These are phyloP conservation scores for Jackrogersella multiformis DNA, from an alignment of 495 filamentous ascomycete species.

Conservation along the genomic window DNA sequence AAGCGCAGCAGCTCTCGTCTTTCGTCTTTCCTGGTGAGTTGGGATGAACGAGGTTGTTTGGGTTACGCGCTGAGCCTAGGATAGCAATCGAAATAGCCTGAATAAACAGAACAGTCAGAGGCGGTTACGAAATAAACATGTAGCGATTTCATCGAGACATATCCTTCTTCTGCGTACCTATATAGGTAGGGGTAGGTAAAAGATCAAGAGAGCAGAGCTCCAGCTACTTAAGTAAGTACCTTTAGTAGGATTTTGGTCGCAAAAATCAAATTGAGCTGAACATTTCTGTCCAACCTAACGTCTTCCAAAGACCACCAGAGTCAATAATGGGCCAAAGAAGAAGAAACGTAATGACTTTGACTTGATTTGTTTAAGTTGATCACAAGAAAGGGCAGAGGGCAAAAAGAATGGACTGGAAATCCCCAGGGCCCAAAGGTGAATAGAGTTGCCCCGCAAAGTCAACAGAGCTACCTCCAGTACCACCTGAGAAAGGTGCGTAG, in stretches of 20 bases:
- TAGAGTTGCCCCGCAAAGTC: slow-evolving; percentile 36
- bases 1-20: background rate
- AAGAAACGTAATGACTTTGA: background rate
- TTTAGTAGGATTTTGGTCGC: background rate
- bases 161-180: background rate
- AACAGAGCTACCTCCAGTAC: slow-evolving; percentile 25
- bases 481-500: slow-evolving; percentile 8
- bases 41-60: slow-evolving; percentile 6
- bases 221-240: slow-evolving; percentile 2
- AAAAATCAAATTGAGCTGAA: slow-evolving; percentile 17
- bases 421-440: slow-evolving; percentile 9
- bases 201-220: background rate
- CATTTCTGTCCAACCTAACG: slow-evolving; percentile 12
- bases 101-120: slow-evolving; percentile 11
- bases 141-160: background rate
- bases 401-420: background rate
- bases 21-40: background rate
- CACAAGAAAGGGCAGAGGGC: background rate
- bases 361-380: background rate
- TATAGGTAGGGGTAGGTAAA: background rate
- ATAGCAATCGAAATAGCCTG: slow-evolving; percentile 21
- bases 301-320: slow-evolving; percentile 7
- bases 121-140: slow-evolving; percentile 1
- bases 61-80: background rate
- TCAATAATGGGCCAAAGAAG: background rate